Evolutionary conservation across 305 asterid species (phyloP), one percentile per base, ranked within the genome.

Genomic region (Solanum hybrid): DNA sequence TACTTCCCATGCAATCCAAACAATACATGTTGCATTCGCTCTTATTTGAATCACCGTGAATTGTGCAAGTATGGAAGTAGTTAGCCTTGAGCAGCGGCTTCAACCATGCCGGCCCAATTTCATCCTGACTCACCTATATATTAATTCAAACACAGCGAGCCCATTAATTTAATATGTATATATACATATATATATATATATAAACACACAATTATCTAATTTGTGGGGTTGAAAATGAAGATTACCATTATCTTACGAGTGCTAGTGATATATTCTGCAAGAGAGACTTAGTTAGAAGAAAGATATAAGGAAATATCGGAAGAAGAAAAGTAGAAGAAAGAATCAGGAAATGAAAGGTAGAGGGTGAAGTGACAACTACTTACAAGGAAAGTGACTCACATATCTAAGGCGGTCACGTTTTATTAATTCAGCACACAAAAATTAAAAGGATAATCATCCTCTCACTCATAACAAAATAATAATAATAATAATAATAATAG

Each of bases 11-110:
- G 93, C 98, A 96, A 33, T 95, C 98, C 94, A 96, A 93, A 86
- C 98, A 96, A 92, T 93, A 94, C 93, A 95, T 36, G 33, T 96
- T 96, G 92, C 97, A 96, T 87, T 96, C 98, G 40, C 93, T 94
- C 74, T 93, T 95, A 28, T 91, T 92, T 8, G 97, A 90, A 89
- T 94, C 96, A 18, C 88, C 87, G 46, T 96, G 97, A 42, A 90
- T 80, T 9, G 69, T 31, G 67, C 98, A 96, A 2, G 92, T 92
- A 20, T 87, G 14, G 93, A 95, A 96, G 92, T 94, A 96, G 88
- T 94, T 94, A 0, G 93, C 94, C 90, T 92, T 89, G 86, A 96
- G 91, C 98, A 96, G 87, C 36, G 95, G 94, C 40, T 90, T 91
- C 93, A 96, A 78, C 98, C 98, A 95, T 24, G 95, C 94, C 81